Base-by-base conservation (phyloP, 129 eudicot genomes). In the Ambrosia artemisiifolia region DNA sequence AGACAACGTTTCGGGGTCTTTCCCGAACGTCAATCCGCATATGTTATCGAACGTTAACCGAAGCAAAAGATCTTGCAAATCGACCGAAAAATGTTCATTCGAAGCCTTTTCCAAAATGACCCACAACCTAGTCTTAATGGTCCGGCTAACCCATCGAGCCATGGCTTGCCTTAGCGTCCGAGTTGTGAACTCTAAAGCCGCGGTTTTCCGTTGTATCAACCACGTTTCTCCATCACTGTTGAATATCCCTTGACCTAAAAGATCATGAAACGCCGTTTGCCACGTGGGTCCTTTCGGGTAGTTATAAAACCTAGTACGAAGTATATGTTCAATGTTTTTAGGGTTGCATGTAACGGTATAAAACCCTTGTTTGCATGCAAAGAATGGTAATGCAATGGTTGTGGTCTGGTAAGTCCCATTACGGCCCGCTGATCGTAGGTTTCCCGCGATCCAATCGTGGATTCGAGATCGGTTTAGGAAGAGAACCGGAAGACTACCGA, bases 91-190 rank as follows among this genome's bases (percentile, higher is more conserved):
- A 12, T 81, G 73, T 2, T 85, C 82, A 1, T 51, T 2, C 0
- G 81, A 73, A 4, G 96, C 88, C 20, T 76, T 83, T 10, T 90
- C 89, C 47, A 90, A 40, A 60, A 90, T 87, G 38, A 46, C 35
- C 94, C 96, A 90, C 2, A 90, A 56, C 63, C 96, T 76, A 28
- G 79, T 85, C 75, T 80, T 80, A 36, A 90, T 90, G 0, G 96
- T 83, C 55, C 87, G 75, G 79, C 86, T 90, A 40, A 90, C 96
- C 96, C 96, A 90, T 74, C 96, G 78, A n/a, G 88, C 88, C 96
- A 90, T 90, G 70, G 96, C 96, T 75, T 87, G 94, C 2, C 96
- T 88, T 14, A 90, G 94, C 8, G 96, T 90, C 11, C 96, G 78
- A 0, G 96, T 87, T 0, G 96, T 90, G 78, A 90, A 90, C 75